These are phyloP conservation scores for Suillus plorans DNA, from an alignment of 768 basidiomycete genomes.

Conservation along the genomic window DNA sequence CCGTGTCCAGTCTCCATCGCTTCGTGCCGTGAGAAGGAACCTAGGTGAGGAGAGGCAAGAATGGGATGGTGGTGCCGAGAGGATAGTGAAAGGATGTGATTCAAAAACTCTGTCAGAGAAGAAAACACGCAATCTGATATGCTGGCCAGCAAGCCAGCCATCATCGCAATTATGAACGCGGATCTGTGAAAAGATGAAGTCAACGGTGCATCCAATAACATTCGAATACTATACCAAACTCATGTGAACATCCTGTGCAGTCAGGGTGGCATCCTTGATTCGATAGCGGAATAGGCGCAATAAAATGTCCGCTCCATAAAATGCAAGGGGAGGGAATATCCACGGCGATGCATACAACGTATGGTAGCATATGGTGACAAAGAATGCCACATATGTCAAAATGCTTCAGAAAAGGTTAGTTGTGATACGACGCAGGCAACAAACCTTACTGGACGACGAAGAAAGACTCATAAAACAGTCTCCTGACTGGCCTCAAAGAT, in stretches of 20 bases:
- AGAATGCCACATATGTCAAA: conserved; percentile 52
- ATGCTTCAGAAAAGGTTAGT: conserved; percentile 33
- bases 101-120: conserved; percentile 66
- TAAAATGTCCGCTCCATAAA: conserved; percentile 76
- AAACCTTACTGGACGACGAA: conserved; percentile 67
- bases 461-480: conserved; percentile 66
- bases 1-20: conserved; percentile 71
- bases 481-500: conserved; percentile 63
- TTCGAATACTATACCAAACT: conserved; percentile 53
- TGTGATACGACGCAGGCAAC: not conserved
- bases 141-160: conserved; percentile 63
- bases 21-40: conserved; percentile 65
- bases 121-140: conserved; percentile 47
- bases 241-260: conserved; percentile 62
- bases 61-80: conserved; percentile 57
- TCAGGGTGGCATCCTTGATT: conserved; percentile 72
- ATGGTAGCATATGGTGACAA: conserved; percentile 80
- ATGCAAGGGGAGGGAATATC: conserved; percentile 78
- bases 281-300: conserved; percentile 68
- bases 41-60: conserved; percentile 47
- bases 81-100: conserved; percentile 77
- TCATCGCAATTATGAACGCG: conserved; percentile 51
- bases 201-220: not conserved
- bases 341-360: conserved; percentile 78
- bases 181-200: conserved; percentile 35